Percentiles rank a stretch among this genome's conserved stretches.
Evolutionary conservation across 768 basidiomycete genomes (phyloP).

Genomic region (Mycena rebaudengoi): DNA sequence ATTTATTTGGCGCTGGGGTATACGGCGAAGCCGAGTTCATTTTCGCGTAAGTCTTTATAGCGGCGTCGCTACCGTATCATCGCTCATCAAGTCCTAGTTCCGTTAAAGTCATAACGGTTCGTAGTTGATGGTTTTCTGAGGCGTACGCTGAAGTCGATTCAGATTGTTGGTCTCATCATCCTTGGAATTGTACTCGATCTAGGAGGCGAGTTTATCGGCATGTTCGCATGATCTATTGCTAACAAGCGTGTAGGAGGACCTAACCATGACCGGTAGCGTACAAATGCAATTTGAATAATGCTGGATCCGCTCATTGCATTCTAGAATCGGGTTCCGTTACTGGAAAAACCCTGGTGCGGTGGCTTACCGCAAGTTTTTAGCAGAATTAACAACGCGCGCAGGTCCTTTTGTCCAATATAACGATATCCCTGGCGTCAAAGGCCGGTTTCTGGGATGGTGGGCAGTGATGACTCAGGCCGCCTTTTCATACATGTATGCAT

Average conservation of each 20-base stretch:
- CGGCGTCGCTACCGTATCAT: neutral
- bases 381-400: neutral
- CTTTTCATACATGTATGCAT: conserved; percentile 67
- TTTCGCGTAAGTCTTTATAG: conserved; percentile 67
- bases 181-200: conserved; percentile 82
- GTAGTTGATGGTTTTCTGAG: neutral
- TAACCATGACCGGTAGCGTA: conserved; percentile 68
- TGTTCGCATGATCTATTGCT: neutral
- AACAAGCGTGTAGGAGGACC: conserved; percentile 68
- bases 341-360: conserved; percentile 74
- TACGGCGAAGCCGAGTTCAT: conserved; percentile 90
- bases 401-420: conserved; percentile 86
- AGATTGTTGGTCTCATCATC: conserved; percentile 74
- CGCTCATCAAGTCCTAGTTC: conserved; percentile 47
- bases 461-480: conserved; percentile 85
- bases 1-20: conserved; percentile 77
- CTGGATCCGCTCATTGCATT: neutral
- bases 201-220: conserved; percentile 54
- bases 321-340: conserved; percentile 68
- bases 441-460: conserved; percentile 73
- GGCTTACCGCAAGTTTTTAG: neutral
- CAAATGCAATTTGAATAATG: conserved; percentile 25
- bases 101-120: conserved; percentile 83
- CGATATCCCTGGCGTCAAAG: conserved; percentile 70
- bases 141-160: neutral